A percentile compares a stretch with the other conserved stretches of the same genome.
Conservation (phyloP, 2,329 filamentous ascomycete genomes). For the Fusarium protoensiforme region DNA sequence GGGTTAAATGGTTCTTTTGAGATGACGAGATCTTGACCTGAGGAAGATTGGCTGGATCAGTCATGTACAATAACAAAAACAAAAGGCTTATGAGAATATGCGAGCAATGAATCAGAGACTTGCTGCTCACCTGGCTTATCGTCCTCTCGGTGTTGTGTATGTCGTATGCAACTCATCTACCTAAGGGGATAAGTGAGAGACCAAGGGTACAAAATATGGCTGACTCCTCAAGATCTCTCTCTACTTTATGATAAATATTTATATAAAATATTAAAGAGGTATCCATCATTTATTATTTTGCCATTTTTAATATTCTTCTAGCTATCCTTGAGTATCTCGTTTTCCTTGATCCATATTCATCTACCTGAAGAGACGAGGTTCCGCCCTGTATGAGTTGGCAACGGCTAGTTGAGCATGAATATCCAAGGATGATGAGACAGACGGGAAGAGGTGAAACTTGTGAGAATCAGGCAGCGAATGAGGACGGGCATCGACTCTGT, state of each 20-base stretch:
- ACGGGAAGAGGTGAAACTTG: neutral
- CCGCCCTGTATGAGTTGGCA: neutral
- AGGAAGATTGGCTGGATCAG: conserved; percentile 18
- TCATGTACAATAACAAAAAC: conserved; percentile 7
- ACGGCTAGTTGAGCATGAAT: neutral
- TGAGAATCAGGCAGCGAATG: neutral
- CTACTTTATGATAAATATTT: neutral
- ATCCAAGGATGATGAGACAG: conserved; percentile 2
- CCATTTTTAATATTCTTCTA: neutral
- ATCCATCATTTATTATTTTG: neutral
- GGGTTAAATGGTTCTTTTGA: conserved; percentile 21
- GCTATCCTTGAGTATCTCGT: neutral
- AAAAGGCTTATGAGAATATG: conserved; percentile 2
- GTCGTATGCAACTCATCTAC: neutral
- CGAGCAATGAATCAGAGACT: conserved; percentile 24
- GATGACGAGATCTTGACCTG: conserved; percentile 13
- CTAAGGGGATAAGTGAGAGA: too few relatives aligned
- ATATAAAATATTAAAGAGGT: neutral
- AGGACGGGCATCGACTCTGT: neutral
- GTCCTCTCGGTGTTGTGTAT: neutral
- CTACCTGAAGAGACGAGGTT: neutral
- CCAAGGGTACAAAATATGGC: neutral
- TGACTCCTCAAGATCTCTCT: neutral
- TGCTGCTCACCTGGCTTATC: neutral
- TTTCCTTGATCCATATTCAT: neutral